A percentile compares a stretch with the other conserved stretches of the same genome.
Conservation (phyloP, 495 filamentous ascomycete genomes). For the Penicillium daleae region DNA sequence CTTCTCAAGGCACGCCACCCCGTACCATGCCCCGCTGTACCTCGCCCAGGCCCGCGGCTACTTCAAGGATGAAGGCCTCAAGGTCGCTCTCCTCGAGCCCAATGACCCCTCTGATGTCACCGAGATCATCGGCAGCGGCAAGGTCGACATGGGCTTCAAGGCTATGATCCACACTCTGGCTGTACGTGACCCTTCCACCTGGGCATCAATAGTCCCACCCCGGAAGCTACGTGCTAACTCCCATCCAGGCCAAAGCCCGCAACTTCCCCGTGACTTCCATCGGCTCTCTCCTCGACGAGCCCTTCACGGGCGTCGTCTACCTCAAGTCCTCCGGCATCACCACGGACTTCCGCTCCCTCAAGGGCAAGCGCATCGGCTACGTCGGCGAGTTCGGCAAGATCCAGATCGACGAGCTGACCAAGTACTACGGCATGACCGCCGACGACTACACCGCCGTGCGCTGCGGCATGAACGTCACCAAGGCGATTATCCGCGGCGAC, state of each 20-base stretch:
- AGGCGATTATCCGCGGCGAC: slow-evolving; percentile 65
- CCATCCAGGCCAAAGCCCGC: slow-evolving; percentile 63
- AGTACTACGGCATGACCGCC: slow-evolving; percentile 71
- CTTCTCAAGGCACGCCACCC: slow-evolving; percentile 65
- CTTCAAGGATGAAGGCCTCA: slow-evolving; percentile 70
- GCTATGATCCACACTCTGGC: slow-evolving; percentile 77
- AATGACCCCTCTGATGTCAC: slow-evolving; percentile 74
- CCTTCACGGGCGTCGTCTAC: slow-evolving; percentile 73
- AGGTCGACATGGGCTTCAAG: slow-evolving; percentile 75
- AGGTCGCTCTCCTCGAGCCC: slow-evolving; percentile 71
- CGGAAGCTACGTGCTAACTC: too few species aligned
- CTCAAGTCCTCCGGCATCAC: slow-evolving; percentile 71
- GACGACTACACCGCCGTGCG: slow-evolving; percentile 71
- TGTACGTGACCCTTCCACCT: slow-evolving; percentile 36
- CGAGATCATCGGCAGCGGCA: slow-evolving; percentile 71
- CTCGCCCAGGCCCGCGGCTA: slow-evolving; percentile 70
- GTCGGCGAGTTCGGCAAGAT: slow-evolving; percentile 78
- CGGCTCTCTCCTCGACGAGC: slow-evolving; percentile 70
- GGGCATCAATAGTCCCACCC: too few species aligned
- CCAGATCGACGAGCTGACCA: slow-evolving; percentile 74
- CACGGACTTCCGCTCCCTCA: slow-evolving; percentile 62
- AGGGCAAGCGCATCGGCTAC: slow-evolving; percentile 71
- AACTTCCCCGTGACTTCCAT: slow-evolving; percentile 70
- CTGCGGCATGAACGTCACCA: slow-evolving; percentile 65
- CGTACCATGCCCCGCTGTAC: slow-evolving; percentile 74